phyloP scores from a whole-genome alignment of 177 flowering plant species.

The Vitis hybrid region DNA sequence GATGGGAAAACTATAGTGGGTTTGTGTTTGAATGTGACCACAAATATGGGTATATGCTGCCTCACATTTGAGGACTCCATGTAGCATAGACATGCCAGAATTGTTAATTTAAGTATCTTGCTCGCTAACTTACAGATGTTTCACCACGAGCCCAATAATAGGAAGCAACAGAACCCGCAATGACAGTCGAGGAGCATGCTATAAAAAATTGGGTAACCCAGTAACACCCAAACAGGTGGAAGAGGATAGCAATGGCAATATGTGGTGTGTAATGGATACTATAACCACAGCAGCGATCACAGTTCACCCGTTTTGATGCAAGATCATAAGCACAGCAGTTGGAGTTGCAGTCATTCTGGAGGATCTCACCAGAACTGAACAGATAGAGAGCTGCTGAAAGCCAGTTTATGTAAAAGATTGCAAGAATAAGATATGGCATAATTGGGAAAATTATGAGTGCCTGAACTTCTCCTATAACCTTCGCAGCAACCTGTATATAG shows the following conservation, averaged over 20 bases:
- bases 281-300: slow-evolving; percentile 92
- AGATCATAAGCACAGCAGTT: slow-evolving; percentile 94
- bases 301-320: slow-evolving; percentile 48
- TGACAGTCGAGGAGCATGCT: slow-evolving; percentile 93
- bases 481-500: slow-evolving; percentile 86
- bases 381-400: slow-evolving; percentile 82
- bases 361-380: slow-evolving; percentile 84
- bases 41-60: too few species aligned
- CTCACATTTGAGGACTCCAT: too few species aligned
- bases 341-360: slow-evolving; percentile 67
- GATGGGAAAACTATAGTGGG: too few species aligned
- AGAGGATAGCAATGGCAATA: slow-evolving; percentile 72
- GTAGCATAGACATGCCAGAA: too few species aligned
- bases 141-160: slow-evolving; percentile 97
- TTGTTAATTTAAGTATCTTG: too few species aligned
- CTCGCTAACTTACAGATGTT: slow-evolving; percentile 54
- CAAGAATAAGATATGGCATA: slow-evolving; percentile 74
- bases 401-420: slow-evolving; percentile 91
- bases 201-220: slow-evolving; percentile 92
- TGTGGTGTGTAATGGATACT: slow-evolving; percentile 85
- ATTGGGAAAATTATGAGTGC: slow-evolving; percentile 88
- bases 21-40: too few species aligned
- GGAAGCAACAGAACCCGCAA: slow-evolving; percentile 98
- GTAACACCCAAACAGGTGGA: slow-evolving; percentile 89
- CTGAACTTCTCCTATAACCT: slow-evolving; percentile 94